Evolutionary conservation across 139 green algal species (phyloP), one percentile per base, ranked within the genome.

Genomic region (Coccomyxa sp.): DNA sequence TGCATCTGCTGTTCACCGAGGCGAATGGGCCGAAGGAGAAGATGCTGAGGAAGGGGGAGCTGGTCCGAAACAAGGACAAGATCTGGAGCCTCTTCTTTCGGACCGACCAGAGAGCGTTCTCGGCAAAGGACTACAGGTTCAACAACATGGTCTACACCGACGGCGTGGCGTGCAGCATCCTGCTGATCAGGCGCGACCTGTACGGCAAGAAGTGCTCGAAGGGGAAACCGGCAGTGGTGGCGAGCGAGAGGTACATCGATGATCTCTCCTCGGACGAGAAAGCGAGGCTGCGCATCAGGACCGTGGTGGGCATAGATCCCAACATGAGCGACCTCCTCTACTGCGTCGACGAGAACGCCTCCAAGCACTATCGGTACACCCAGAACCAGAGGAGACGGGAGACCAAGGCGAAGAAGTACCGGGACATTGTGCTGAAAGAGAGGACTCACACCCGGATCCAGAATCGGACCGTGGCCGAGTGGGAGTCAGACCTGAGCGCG

Each of bases 61-160:
- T 58, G 44, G 44, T 58, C 12, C 44, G 44, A 10, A 58, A 58
- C 44, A 58, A 58, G 44, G 44, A 58, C 44, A 58, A 58, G 44
- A 58, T 58, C 44, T 58, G 44, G 44, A 58, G 44, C 44, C 44
- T 58, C 44, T 58, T 58, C 44, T 58, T 58, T 14, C 44, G 44
- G 44, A 58, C 44, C 44, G 44, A 58, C 44, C 10, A 58, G 44
- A 14, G 44, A 14, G 44, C 44, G 44, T 58, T 58, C 44, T 58
- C 44, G 44, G 44, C 44, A 58, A 58, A 14, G 14, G 44, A 58
- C 44, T 58, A 58, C 44, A 58, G 44, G 44, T 58, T 58, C 44
- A 58, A 58, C 44, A 58, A 58, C 44, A 58, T 58, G 44, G 44
- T 58, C 44, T 58, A 58, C 44, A 58, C 44, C 44, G 44, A 58